Evolutionary conservation across 805 yeast species (phyloP), one percentile per base, ranked within the genome.

Genomic region (Wickerhamomyces subpelliculosus): DNA sequence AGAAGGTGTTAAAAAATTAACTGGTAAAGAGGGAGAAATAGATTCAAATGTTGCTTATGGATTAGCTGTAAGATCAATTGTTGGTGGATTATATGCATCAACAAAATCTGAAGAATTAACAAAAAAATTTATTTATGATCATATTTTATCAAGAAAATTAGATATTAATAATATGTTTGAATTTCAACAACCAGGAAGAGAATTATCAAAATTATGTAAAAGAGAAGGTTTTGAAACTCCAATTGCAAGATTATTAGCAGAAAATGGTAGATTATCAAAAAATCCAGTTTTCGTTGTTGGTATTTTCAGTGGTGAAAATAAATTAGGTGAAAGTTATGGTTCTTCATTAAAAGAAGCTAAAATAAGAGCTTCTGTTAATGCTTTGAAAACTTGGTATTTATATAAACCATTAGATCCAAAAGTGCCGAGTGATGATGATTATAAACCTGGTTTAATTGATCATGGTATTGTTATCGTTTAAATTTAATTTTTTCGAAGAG

Each of bases 241-340:
- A 22, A 73, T 83, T 5, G 80, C 88, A 34, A 78, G 94, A 56
- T 71, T 93, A 42, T 66, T 93, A 39, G 89, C 95, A 25, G 99
- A 93, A 63, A 84, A 96, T 22, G 99, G 99, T 60, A 76, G 98
- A 62, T 67, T 71, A 52, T 78, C 96, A 3, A 72, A 75, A 41
- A 78, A 84, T 34, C 95, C 98, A 19, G 81, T 88, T 27, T 93
- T 76, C 50, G 83, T 90, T 12, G 95, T 90, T 25, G 97, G 96
- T 36, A 93, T 86, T 2, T 93, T 88, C 60, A 71, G 84, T 41
- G 97, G 96, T 26, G 69, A 70, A 12, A 77, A 78, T 46, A 80
- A 86, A 61, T 68, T 93, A 39, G 96, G 97, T 36, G 97, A 93
- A 62, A 96, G 96, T 30, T 87, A 84, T 55, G 99, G 97, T 27